A percentile compares a stretch with the other conserved stretches of the same genome.
Conservation (phyloP, 352 stramenopile genomes). For the Pythium utonaiense region DNA sequence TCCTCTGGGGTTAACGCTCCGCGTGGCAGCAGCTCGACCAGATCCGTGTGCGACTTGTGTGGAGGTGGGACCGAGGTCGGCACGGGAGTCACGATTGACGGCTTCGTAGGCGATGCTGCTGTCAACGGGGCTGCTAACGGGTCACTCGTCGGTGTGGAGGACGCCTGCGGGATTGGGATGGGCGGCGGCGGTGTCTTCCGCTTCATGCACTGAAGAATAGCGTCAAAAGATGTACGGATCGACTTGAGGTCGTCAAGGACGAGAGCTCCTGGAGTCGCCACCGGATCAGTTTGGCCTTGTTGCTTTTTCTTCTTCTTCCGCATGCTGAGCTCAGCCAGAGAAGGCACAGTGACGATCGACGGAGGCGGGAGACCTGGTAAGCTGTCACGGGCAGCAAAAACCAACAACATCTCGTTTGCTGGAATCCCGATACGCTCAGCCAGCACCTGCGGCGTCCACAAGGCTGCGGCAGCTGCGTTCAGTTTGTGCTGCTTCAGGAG, state of each 20-base stretch:
- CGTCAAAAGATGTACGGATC: conserved; percentile 75
- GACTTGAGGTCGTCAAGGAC: conserved; percentile 72
- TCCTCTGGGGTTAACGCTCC: conserved; percentile 62
- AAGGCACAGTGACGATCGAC: conserved; percentile 49
- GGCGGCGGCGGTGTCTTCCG: conserved; percentile 66
- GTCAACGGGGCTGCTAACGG: not conserved
- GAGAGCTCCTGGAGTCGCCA: conserved; percentile 2
- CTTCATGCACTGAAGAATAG: conserved; percentile 87
- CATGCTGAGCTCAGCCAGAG: conserved; percentile 49
- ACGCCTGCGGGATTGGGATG: conserved; percentile 51
- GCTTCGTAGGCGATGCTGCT: conserved; percentile 15
- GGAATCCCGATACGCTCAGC: conserved; percentile 64
- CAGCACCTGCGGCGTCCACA: conserved; percentile 45
- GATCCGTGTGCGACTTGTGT: conserved; percentile 80
- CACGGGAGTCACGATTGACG: conserved; percentile 30
- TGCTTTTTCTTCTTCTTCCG: conserved; percentile 50
- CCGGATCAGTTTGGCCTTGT: conserved; percentile 7
- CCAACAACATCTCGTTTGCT: conserved; percentile 44
- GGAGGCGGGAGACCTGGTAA: conserved; percentile 61
- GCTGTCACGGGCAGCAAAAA: conserved; percentile 47
- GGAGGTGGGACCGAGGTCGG: conserved; percentile 40
- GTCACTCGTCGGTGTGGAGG: conserved; percentile 4
- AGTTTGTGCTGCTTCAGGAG: conserved; percentile 44
- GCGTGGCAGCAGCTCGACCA: conserved; percentile 58
- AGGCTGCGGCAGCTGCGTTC: conserved; percentile 26